Evolutionary conservation across 305 asterid genomes (phyloP).

Genomic region (Fraxinus baroniana): DNA sequence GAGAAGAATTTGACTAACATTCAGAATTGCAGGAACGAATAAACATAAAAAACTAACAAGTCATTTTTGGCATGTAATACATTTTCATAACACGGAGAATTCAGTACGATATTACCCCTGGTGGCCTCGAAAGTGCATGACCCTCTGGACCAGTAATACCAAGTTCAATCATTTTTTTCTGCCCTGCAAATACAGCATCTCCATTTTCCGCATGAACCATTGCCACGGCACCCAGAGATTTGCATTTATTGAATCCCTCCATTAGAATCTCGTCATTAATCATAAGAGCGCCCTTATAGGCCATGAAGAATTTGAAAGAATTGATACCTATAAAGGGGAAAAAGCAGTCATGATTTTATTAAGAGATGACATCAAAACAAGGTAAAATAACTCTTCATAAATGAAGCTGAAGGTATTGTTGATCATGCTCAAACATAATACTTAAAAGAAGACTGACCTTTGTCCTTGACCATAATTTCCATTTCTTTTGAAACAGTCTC

Average conservation of each 20-base stretch:
- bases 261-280: slow-evolving; percentile 78
- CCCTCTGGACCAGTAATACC: slow-evolving; percentile 98
- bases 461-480: slow-evolving; percentile 94
- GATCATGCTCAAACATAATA: not conserved
- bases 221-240: slow-evolving; percentile 91
- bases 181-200: slow-evolving; percentile 98
- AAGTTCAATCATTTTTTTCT: slow-evolving; percentile 81
- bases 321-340: slow-evolving; percentile 62
- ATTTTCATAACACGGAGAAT: slow-evolving; percentile 11
- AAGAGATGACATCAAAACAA: not conserved
- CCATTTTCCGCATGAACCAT: slow-evolving; percentile 99
- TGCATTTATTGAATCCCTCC: slow-evolving; percentile 93
- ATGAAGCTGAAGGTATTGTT: not conserved
- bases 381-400: slow-evolving; percentile 1
- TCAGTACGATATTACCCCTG: slow-evolving; percentile 48
- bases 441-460: slow-evolving; percentile 43
- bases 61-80: not conserved
- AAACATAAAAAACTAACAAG: not conserved
- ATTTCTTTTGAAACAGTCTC: slow-evolving; percentile 75
- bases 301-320: slow-evolving; percentile 91
- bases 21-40: not conserved
- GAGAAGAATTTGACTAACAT: not conserved
- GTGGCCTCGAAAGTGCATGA: slow-evolving; percentile 96
- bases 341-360: slow-evolving; percentile 24
- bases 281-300: slow-evolving; percentile 94